phyloP scores from a whole-genome alignment of 148 eudicot species.

The Vaccinium macrocarpon region DNA sequence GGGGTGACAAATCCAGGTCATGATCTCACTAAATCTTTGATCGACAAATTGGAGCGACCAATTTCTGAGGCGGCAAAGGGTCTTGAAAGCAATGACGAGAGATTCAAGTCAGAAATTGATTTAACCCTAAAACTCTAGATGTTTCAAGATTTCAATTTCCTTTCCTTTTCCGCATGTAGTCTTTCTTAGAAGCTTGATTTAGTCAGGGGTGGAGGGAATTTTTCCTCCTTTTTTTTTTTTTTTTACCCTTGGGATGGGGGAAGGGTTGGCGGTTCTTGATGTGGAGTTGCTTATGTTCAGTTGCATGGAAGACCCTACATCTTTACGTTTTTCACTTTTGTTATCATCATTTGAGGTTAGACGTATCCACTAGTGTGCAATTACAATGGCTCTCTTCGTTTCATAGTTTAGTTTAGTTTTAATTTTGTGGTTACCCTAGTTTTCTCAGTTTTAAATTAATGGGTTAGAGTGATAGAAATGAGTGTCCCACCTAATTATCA shows the following conservation, averaged over 20 bases:
- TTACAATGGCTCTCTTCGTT: neutral
- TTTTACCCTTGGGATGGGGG: neutral
- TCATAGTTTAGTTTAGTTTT: too few relatives aligned
- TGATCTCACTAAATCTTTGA: conserved; percentile 27
- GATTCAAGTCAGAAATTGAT: conserved; percentile 2
- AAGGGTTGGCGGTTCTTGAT: neutral
- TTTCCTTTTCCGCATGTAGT: neutral
- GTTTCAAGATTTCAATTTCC: neutral
- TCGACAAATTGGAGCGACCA: conserved; percentile 28
- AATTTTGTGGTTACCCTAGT: too few relatives aligned
- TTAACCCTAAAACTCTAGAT: conserved; percentile 19
- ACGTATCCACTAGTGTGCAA: neutral
- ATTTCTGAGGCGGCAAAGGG: conserved; percentile 20
- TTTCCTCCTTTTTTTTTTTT: neutral
- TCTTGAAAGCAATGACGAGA: conserved; percentile 9
- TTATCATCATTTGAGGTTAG: neutral
- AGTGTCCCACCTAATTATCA: too few relatives aligned
- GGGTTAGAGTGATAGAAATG: too few relatives aligned
- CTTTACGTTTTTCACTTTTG: neutral
- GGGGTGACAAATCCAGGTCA: neutral
- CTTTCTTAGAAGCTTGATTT: neutral
- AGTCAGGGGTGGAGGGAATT: neutral
- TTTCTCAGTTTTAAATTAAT: neutral
- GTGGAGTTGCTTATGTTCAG: neutral
- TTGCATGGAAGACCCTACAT: neutral